These are phyloP conservation scores for Fusarium pseudograminearum DNA, from an alignment of 2,329 filamentous ascomycete genomes.

Conservation along the genomic window DNA sequence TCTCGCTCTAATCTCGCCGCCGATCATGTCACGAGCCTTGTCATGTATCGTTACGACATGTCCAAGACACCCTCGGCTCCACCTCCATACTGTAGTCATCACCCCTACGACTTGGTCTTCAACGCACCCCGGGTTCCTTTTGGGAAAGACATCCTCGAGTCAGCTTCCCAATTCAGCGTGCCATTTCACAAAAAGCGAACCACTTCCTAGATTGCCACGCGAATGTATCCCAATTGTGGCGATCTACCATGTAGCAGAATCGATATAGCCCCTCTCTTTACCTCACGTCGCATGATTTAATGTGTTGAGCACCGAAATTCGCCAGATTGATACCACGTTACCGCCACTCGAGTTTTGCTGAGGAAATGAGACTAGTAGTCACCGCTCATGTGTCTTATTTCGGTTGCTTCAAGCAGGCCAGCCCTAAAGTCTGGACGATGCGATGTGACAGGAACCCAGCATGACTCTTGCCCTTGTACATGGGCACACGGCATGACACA, in stretches of 20 bases:
- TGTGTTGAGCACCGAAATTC: slow-evolving; percentile 20
- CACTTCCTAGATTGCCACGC: slow-evolving; percentile 11
- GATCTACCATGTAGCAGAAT: slow-evolving; percentile 39
- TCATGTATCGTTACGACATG: slow-evolving; percentile 28
- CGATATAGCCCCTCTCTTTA: slow-evolving; percentile 12
- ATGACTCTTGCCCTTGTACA: slow-evolving; percentile 2
- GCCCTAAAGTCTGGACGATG: slow-evolving; percentile 12
- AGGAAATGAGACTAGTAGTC: slow-evolving; percentile 39
- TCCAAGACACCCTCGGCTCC: slow-evolving; percentile 24
- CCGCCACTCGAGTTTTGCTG: slow-evolving; percentile 15
- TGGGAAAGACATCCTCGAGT: slow-evolving; percentile 28
- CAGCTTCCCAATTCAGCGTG: slow-evolving; percentile 29
- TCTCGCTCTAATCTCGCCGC: slow-evolving; percentile 33
- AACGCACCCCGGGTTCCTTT: slow-evolving; percentile 36
- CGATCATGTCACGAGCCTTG: slow-evolving; percentile 43
- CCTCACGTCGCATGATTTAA: slow-evolving; percentile 36
- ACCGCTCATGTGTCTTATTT: slow-evolving; percentile 37
- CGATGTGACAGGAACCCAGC: slow-evolving; percentile 10
- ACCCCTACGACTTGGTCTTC: slow-evolving; percentile 21
- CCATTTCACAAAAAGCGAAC: slow-evolving; percentile 23
- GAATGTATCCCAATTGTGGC: slow-evolving; percentile 14
- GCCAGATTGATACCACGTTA: slow-evolving; percentile 21
- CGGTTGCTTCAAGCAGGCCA: slow-evolving; percentile 32
- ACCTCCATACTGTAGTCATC: slow-evolving; percentile 28
- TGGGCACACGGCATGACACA: slow-evolving; percentile 5